Conservation (phyloP, 345 rosid genomes). For the Eucalyptus melliodora region DNA sequence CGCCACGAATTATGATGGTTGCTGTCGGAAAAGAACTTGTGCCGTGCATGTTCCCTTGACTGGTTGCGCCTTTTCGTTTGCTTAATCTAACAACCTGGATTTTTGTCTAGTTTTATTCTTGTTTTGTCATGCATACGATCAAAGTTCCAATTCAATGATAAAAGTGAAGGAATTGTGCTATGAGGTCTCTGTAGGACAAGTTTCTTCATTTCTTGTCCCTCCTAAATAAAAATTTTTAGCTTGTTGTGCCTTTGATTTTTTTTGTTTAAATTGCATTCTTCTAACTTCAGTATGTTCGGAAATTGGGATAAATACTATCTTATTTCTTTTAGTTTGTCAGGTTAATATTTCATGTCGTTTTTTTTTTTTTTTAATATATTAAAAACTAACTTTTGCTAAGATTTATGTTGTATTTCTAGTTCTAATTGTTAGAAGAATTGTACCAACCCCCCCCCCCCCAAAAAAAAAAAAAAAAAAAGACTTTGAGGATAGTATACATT, state of each 20-base stretch:
- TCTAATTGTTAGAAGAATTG: background rate
- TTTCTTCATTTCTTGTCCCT: background rate
- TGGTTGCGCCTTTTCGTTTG: background rate
- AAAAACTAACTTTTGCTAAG: background rate
- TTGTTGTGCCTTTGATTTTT: too few species aligned
- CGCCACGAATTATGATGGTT: background rate
- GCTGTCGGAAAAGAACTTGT: background rate
- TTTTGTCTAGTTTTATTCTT: background rate
- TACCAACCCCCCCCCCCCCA: background rate
- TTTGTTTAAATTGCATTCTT: too few species aligned
- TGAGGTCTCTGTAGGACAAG: too few species aligned
- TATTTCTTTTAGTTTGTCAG: too few species aligned
- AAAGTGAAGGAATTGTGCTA: too few species aligned
- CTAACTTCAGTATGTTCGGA: too few species aligned
- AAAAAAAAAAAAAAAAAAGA: too few species aligned
- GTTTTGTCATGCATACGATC: too few species aligned
- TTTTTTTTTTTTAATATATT: too few species aligned
- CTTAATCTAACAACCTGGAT: background rate
- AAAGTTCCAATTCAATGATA: background rate
- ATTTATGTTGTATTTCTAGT: background rate
- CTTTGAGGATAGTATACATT: too few species aligned
- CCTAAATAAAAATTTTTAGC: background rate
- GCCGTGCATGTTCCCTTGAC: background rate
- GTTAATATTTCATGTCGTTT: too few species aligned
- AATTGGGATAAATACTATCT: too few species aligned